phyloP scores from a whole-genome alignment of 345 rosid genomes.

The Microthlaspi erraticum region DNA sequence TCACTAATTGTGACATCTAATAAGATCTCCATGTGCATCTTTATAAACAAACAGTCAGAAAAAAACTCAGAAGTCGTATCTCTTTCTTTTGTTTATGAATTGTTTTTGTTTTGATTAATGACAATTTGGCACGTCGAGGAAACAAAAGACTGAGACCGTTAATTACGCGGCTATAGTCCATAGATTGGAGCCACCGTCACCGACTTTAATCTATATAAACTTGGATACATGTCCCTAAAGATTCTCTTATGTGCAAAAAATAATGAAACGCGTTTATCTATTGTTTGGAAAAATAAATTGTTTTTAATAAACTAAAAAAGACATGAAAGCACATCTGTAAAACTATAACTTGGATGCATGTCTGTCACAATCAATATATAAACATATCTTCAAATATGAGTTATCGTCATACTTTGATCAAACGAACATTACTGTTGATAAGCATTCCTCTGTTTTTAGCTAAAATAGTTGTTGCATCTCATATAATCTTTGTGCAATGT shows the following conservation, averaged over 20 bases:
- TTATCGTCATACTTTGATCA: neutral
- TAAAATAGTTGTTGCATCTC: no score
- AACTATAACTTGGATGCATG: slow-evolving; percentile 36
- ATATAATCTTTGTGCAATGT: no score
- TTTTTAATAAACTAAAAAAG: neutral
- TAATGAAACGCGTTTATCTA: slow-evolving; percentile 37
- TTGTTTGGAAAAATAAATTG: neutral
- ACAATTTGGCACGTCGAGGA: slow-evolving; percentile 40
- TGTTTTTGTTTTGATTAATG: slow-evolving; percentile 2
- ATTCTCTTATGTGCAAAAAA: slow-evolving; percentile 28
- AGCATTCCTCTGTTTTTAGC: slow-evolving; percentile 10
- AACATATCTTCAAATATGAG: slow-evolving; percentile 25
- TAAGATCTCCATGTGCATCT: slow-evolving; percentile 44
- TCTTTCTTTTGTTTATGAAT: slow-evolving; percentile 20
- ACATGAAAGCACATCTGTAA: slow-evolving; percentile 28
- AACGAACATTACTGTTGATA: neutral
- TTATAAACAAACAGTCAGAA: slow-evolving; percentile 34
- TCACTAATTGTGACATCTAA: slow-evolving; percentile 40
- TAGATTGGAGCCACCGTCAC: slow-evolving; percentile 48
- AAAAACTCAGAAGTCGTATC: slow-evolving; percentile 22
- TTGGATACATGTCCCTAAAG: slow-evolving; percentile 46
- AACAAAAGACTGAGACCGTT: slow-evolving; percentile 33
- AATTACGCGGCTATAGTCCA: slow-evolving; percentile 45
- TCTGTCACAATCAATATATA: slow-evolving; percentile 30
- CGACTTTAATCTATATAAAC: slow-evolving; percentile 33